These are phyloP conservation scores for Beauveria caledonica DNA, from an alignment of 2,329 filamentous ascomycete species.

Conservation along the genomic window DNA sequence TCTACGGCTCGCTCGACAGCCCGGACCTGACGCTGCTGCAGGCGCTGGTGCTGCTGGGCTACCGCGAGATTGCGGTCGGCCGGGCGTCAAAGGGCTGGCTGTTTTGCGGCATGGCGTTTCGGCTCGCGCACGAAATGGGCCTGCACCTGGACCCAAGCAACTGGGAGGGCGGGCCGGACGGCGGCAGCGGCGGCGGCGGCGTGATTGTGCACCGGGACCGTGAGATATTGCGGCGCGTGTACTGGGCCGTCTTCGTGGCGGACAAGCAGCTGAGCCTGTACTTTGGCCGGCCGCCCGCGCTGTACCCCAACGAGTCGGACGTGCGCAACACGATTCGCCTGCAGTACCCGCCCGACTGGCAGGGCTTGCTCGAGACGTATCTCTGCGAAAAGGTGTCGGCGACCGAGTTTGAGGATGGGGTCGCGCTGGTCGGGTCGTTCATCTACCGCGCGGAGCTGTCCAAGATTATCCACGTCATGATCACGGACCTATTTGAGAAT, in stretches of 20 bases:
- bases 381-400: constrained; percentile 34
- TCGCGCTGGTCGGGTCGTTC: constrained; percentile 35
- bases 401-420: constrained; percentile 38
- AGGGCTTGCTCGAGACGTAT: constrained; percentile 38
- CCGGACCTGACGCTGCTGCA: constrained; percentile 40
- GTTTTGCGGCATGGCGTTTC: constrained; percentile 44
- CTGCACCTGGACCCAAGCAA: constrained; percentile 43
- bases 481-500: constrained; percentile 43
- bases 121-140: constrained; percentile 43
- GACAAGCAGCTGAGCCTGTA: constrained; percentile 44
- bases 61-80: constrained; percentile 39
- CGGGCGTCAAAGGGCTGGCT: constrained; percentile 43
- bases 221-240: constrained; percentile 40
- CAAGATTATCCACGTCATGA: constrained; percentile 42
- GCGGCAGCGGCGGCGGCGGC: too few species aligned
- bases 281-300: constrained; percentile 41
- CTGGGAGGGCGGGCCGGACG: constrained; percentile 27
- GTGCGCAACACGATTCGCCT: constrained; percentile 40
- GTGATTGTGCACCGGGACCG: constrained; percentile 26
- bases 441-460: constrained; percentile 39
- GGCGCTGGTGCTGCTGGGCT: constrained; percentile 35
- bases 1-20: constrained; percentile 35
- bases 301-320: constrained; percentile 41
- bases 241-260: constrained; percentile 42
- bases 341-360: constrained; percentile 41